Conservation (phyloP, 371 early-diverging fungal species). For the Mortierella sp. region DNA sequence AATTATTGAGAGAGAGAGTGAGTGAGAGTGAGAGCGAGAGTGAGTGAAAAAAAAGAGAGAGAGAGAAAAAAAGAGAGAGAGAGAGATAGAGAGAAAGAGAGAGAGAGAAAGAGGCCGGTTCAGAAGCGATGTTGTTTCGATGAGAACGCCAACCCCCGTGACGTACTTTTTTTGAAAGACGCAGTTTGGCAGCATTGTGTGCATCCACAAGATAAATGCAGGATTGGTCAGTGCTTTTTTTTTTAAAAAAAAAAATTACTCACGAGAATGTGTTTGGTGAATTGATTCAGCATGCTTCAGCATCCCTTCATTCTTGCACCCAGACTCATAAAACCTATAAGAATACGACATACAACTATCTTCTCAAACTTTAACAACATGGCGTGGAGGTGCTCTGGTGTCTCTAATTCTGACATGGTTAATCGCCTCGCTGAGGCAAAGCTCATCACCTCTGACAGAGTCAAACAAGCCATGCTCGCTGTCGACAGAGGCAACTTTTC, state of each 20-base stretch:
- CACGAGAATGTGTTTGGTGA: too few species aligned
- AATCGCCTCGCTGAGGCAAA: constrained; percentile 24
- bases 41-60: too few species aligned
- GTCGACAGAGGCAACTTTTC: constrained; percentile 54
- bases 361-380: constrained; percentile 11
- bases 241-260: too few species aligned
- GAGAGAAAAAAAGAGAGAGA: too few species aligned
- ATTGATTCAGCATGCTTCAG: background rate
- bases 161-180: background rate
- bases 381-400: constrained; percentile 55
- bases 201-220: too few species aligned
- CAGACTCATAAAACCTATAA: background rate
- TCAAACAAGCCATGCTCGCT: constrained; percentile 49
- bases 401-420: constrained; percentile 45
- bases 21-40: background rate
- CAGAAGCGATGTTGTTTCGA: too few species aligned
- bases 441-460: constrained; percentile 20
- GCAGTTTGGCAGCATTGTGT: too few species aligned
- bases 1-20: background rate
- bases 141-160: background rate
- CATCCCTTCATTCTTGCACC: background rate
- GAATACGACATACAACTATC: background rate
- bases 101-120: background rate
- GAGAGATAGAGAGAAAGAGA: background rate
- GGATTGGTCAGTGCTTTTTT: too few species aligned